These are phyloP conservation scores for Epithemia pelagica DNA, from an alignment of 108 stramenopile genomes.

Conservation along the genomic window DNA sequence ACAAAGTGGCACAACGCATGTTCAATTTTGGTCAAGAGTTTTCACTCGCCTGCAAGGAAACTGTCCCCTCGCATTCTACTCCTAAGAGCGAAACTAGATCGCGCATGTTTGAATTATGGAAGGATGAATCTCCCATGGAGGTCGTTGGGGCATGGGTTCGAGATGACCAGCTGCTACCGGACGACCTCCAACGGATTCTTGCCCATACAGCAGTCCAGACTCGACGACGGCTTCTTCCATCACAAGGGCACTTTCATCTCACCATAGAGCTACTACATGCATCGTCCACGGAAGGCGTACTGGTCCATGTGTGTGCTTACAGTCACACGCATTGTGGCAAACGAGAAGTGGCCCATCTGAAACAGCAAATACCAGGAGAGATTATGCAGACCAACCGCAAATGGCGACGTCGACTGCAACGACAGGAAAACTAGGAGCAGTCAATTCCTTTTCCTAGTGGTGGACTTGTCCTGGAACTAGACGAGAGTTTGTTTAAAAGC, in stretches of 20 bases:
- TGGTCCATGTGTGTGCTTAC: slow-evolving; percentile 13
- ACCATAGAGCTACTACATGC: slow-evolving; percentile 7
- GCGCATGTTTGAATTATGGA: neutral
- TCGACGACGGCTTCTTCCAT: slow-evolving; percentile 27
- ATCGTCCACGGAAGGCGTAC: neutral
- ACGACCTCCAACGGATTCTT: neutral
- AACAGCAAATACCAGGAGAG: slow-evolving; percentile 51
- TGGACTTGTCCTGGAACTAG: neutral
- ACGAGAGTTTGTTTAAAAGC: neutral
- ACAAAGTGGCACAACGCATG: neutral
- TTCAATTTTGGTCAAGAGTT: neutral
- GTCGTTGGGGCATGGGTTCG: neutral
- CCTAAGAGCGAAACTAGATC: neutral
- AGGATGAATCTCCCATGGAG: neutral
- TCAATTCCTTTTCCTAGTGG: neutral
- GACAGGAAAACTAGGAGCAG: slow-evolving; percentile 5
- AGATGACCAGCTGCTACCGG: neutral
- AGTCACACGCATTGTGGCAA: slow-evolving; percentile 46
- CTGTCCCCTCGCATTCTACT: neutral
- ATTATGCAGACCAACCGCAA: slow-evolving; percentile 61
- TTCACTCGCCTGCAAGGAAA: neutral
- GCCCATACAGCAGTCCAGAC: neutral
- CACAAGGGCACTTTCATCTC: slow-evolving; percentile 55
- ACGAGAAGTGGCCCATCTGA: slow-evolving; percentile 43
- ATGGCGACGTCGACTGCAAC: slow-evolving; percentile 62